Evolutionary conservation across 345 rosid species (phyloP), one percentile per base, ranked within the genome.

Genomic region (Euphorbia peplus): DNA sequence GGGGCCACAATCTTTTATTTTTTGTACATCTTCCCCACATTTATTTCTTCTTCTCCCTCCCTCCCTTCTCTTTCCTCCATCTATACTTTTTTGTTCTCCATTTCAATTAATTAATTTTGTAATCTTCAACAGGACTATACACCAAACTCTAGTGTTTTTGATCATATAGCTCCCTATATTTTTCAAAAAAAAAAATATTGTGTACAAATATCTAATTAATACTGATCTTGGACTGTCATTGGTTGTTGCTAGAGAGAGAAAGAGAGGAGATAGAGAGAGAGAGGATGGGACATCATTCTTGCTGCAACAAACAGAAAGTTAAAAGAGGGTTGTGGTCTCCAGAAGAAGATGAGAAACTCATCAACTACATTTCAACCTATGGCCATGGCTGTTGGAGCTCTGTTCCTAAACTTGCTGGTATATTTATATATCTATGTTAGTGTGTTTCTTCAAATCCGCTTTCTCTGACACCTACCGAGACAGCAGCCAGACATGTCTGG

Each of bases 351-450:
- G 96, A 91, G 85, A 95, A 88, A 75, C 99, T 95, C 85, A 74
- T 90, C 76, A 87, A 69, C 88, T 90, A 88, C 86, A 88, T 95
- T 83, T 75, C 90, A 15, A 87, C 87, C 63, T 88, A 87, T 48
- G 99, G 98, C 80, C 98, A 95, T 79, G 98, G 98, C 26, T 88
- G 99, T 79, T 95, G 99, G 99, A 91, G 98, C 84, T 90, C 99
- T 1, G 96, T 95, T 71, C 98, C 99, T 28, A 95, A 83, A 83
- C 96, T 68, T 74, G 97, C 99, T 78, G 99, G 97, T 84, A 70
- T 0, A 2, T 42, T n/a, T 37, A 6, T 51, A n/a, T n/a, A n/a
- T n/a, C n/a, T n/a, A n/a, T n/a, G n/a, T n/a, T n/a, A n/a, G n/a
- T n/a, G n/a, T n/a, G n/a, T n/a, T n/a, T n/a, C n/a, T n/a, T n/a